Percentiles rank a stretch among this genome's conserved stretches.
Evolutionary conservation across 176 grass and related monocot species (phyloP).

Genomic region (Saccharum spontaneum): DNA sequence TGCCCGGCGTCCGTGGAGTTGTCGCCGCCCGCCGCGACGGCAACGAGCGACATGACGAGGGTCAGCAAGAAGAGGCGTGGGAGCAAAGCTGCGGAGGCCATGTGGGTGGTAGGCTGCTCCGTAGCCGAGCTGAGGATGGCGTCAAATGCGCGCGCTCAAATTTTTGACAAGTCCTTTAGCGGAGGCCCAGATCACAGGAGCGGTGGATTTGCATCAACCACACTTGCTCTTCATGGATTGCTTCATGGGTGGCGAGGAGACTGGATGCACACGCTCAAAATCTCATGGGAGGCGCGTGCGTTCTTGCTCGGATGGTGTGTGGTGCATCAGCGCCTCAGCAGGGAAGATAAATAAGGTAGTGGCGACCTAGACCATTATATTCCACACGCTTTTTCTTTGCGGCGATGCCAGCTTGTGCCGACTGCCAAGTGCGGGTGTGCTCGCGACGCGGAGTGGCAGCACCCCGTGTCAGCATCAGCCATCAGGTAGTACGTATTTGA

Average conservation of each 20-base stretch:
- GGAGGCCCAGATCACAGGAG: too few species aligned
- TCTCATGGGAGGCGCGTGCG: background rate
- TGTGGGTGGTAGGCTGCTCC: background rate
- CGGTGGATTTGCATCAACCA: too few species aligned
- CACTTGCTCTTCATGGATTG: background rate
- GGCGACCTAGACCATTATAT: background rate
- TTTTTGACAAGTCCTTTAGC: too few species aligned
- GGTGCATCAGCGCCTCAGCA: too few species aligned
- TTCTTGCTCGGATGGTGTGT: background rate
- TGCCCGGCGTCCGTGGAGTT: background rate
- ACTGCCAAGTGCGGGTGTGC: background rate
- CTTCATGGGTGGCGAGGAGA: background rate
- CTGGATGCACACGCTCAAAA: too few species aligned
- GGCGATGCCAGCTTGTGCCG: background rate
- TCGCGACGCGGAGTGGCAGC: background rate
- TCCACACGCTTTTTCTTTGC: background rate
- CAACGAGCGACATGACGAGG: background rate
- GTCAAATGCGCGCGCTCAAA: background rate
- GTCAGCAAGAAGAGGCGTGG: conserved; percentile 13
- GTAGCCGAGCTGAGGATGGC: background rate
- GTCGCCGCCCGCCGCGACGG: background rate
- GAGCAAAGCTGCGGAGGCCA: background rate
- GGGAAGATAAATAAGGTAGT: background rate
- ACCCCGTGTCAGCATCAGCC: background rate
- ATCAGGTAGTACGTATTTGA: background rate